Percentiles rank a stretch among this genome's conserved stretches.
Evolutionary conservation across 2,329 filamentous ascomycete genomes (phyloP).

Genomic region (Pseudogymnoascus sp.): DNA sequence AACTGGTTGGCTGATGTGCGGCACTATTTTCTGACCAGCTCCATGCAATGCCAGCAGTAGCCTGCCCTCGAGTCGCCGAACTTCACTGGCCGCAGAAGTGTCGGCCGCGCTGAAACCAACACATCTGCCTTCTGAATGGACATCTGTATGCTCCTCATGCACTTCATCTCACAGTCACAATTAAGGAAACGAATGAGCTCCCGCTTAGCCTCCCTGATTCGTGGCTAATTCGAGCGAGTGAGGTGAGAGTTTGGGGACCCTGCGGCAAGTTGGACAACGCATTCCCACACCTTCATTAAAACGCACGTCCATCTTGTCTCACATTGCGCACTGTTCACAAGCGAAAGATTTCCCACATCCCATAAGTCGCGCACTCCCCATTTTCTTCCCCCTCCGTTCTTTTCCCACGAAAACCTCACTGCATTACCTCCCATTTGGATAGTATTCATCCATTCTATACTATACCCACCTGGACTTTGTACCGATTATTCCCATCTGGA

Average conservation of each 20-base stretch:
- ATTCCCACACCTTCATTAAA: constrained; percentile 7
- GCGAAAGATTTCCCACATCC: constrained; percentile 1
- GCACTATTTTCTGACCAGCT: constrained; percentile 3
- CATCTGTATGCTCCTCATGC: neutral
- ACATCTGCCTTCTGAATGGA: constrained; percentile 6
- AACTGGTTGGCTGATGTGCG: neutral
- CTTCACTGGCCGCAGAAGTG: neutral
- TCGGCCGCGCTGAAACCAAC: neutral
- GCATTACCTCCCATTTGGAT: neutral
- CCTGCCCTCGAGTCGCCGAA: neutral
- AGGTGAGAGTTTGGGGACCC: neutral
- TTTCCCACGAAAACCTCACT: neutral
- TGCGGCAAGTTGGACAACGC: constrained; percentile 6
- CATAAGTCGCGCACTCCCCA: constrained; percentile 10
- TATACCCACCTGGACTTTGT: neutral
- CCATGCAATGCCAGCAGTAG: constrained; percentile 8
- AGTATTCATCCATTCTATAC: constrained; percentile 10
- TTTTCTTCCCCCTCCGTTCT: neutral
- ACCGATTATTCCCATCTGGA: constrained; percentile 9
- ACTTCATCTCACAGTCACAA: constrained; percentile 1
- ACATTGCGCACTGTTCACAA: constrained; percentile 1
- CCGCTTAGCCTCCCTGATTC: neutral
- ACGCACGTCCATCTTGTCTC: constrained; percentile 4
- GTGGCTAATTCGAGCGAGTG: constrained; percentile 7
- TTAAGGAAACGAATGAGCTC: constrained; percentile 2